These are phyloP conservation scores for Dimocarpus longan DNA, from an alignment of 345 rosid genomes.

Conservation along the genomic window DNA sequence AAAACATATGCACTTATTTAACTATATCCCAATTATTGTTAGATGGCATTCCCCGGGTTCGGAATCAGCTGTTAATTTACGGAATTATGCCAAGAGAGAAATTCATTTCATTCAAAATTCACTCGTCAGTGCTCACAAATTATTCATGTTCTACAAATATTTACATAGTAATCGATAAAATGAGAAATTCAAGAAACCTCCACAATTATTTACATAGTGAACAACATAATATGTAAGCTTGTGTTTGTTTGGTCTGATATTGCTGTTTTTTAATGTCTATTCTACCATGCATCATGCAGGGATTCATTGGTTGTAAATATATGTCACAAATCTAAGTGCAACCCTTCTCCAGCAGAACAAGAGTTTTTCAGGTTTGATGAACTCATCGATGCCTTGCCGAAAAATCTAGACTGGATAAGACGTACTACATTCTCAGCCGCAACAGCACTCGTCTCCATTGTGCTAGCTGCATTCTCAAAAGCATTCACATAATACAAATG, in stretches of 20 bases:
- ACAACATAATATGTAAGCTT: no score
- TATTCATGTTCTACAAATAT: no score
- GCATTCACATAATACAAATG: constrained; percentile 88
- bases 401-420: constrained; percentile 67
- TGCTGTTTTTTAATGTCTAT: background rate
- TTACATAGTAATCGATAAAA: no score
- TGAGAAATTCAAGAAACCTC: no score
- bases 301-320: background rate
- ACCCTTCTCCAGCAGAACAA: constrained; percentile 13
- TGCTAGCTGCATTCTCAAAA: constrained; percentile 92
- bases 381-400: constrained; percentile 19
- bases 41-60: no score
- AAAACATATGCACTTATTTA: no score
- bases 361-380: constrained; percentile 36
- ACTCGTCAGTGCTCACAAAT: no score
- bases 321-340: constrained; percentile 55
- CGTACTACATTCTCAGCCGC: constrained; percentile 93
- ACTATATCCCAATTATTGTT: no score
- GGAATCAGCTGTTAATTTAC: no score
- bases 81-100: no score
- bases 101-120: no score
- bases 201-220: background rate
- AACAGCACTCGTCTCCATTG: constrained; percentile 92
- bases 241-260: background rate
- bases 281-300: background rate